Evolutionary conservation across 192 early-diverging fungal species (phyloP), one percentile per base, ranked within the genome.

Genomic region (Powellomyces hirtus): DNA sequence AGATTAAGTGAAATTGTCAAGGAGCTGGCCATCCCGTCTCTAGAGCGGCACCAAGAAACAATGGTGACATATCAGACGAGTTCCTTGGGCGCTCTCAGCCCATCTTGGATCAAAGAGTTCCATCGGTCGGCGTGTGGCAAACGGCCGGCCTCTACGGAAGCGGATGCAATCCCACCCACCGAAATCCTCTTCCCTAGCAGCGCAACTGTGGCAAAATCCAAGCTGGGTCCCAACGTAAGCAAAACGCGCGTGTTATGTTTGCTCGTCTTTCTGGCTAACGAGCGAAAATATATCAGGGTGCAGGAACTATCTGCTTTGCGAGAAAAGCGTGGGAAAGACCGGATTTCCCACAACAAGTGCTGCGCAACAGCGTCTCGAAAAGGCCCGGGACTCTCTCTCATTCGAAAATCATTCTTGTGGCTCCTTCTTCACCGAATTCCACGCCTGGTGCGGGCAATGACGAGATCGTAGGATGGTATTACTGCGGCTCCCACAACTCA

Each of bases 281-380:
- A n/a, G 14, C 56, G 8, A 0, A 27, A 35, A n/a, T n/a, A 24
- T 66, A 24, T 31, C 22, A 71, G 67, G 74, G 74, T 11, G 70
- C 42, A 3, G 74, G 74, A 29, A 73, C 67, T 1, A 68, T 76
- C 20, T 62, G 40, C 40, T 76, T 65, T 59, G 29, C 16, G 22
- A 22, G 34, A n/a, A 59, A n/a, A 22, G 7, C 42, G 14, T 73
- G 59, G 57, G 60, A 36, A 33, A 30, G 16, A 11, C 38, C 52
- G 34, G 13, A 50, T 16, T 69, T 49, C 11, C 60, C 60, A 5
- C 36, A 44, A 38, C 34, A 36, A 36, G 34, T 72, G 3, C 20
- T 77, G 42, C 65, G 38, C 38, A 53, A 77, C 44, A 20, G 16
- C 4, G 42, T 65, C 5, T 64, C 59, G 3, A 62, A 24, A 31